Percentiles rank a stretch among this genome's conserved stretches.
Conservation (phyloP, 2,329 filamentous ascomycete genomes). For the Pseudocercospora pini-densiflorae region DNA sequence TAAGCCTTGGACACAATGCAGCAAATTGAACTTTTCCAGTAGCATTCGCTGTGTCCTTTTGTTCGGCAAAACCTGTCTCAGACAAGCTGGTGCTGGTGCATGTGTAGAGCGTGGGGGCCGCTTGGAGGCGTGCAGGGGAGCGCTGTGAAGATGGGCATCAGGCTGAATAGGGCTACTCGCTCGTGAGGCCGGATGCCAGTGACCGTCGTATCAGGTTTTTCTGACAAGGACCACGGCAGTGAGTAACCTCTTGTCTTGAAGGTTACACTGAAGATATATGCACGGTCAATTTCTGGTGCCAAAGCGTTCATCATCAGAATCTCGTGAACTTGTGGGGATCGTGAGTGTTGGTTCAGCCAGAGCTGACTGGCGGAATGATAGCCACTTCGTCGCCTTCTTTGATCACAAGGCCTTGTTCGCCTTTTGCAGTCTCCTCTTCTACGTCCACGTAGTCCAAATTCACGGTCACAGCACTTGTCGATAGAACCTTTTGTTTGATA, state of each 20-base stretch:
- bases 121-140: too few species aligned
- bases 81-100: too few species aligned
- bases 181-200: neutral
- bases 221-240: neutral
- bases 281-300: neutral
- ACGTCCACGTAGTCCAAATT: slow-evolving; percentile 82
- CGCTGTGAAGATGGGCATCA: neutral
- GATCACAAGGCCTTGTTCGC: slow-evolving; percentile 57
- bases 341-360: slow-evolving; percentile 59
- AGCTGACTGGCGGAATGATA: slow-evolving; percentile 87
- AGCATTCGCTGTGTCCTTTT: too few species aligned
- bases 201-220: neutral
- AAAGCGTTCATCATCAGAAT: neutral
- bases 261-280: neutral
- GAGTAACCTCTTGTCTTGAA: neutral
- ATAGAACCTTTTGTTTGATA: slow-evolving; percentile 69
- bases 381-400: slow-evolving; percentile 80
- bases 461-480: slow-evolving; percentile 75
- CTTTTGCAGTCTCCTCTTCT: slow-evolving; percentile 52
- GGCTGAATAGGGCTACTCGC: neutral
- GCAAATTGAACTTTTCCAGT: too few species aligned
- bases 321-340: neutral
- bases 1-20: too few species aligned
- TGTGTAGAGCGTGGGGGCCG: too few species aligned
- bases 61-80: too few species aligned